phyloP scores from a whole-genome alignment of 2,329 filamentous ascomycete genomes.

The Monosporascus sp. region DNA sequence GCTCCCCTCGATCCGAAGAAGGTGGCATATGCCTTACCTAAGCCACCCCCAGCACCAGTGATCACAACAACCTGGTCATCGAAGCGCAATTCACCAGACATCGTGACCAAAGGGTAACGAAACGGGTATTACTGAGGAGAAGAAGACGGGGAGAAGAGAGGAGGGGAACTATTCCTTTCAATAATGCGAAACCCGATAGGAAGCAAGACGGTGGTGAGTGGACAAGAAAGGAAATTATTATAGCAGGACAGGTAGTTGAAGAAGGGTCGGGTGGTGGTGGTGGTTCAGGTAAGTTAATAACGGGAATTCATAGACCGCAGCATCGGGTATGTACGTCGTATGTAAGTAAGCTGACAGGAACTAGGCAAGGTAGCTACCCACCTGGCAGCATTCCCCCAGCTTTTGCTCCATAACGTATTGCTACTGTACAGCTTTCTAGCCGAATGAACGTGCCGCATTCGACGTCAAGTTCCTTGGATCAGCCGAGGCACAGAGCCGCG shows the following conservation, averaged over 20 bases:
- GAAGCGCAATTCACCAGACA: constrained; percentile 54
- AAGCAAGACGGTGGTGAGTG: background rate
- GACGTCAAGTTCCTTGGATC: background rate
- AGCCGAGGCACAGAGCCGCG: background rate
- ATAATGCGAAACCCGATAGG: background rate
- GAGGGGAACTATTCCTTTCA: background rate
- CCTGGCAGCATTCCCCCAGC: background rate
- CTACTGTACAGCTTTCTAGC: background rate
- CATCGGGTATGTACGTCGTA: background rate
- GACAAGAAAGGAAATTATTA: no score
- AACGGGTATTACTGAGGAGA: background rate
- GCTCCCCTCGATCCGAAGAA: constrained; percentile 92
- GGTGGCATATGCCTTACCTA: constrained; percentile 75
- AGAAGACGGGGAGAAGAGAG: background rate
- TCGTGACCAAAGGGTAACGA: constrained; percentile 7
- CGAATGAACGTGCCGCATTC: background rate
- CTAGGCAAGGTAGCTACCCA: background rate
- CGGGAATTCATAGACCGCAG: no score
- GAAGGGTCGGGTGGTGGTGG: background rate
- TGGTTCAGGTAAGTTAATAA: background rate
- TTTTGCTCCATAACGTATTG: background rate
- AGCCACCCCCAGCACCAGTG: constrained; percentile 77
- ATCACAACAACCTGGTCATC: constrained; percentile 87
- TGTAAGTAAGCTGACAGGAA: background rate
- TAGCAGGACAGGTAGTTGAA: background rate